Conservation (phyloP, 2,329 filamentous ascomycete species). For the Xylaria arbuscula region DNA sequence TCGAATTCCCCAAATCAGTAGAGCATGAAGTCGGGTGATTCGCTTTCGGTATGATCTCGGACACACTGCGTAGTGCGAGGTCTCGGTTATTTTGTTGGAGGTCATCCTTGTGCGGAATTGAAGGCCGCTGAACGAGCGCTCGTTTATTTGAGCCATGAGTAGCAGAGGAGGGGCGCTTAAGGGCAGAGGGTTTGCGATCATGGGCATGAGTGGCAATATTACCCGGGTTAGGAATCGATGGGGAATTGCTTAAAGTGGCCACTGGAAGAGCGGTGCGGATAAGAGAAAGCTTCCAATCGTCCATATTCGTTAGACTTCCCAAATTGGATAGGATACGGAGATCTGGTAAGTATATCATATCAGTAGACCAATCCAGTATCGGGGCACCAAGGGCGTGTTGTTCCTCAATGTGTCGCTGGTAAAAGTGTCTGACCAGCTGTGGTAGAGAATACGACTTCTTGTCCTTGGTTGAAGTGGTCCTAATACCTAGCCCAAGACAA, state of each 20-base stretch:
- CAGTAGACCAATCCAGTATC: conserved; percentile 57
- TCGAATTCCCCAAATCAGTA: not conserved
- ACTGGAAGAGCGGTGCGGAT: conserved; percentile 55
- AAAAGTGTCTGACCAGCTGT: conserved; percentile 69
- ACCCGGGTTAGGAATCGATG: not conserved
- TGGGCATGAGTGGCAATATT: not conserved
- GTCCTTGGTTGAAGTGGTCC: conserved; percentile 46
- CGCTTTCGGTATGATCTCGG: not conserved
- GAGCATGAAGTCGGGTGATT: not conserved
- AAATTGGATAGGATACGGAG: conserved; percentile 49
- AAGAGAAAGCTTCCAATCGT: conserved; percentile 51
- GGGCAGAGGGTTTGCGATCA: not conserved
- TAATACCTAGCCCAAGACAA: conserved; percentile 51
- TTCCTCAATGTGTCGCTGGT: conserved; percentile 55
- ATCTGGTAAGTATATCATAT: conserved; percentile 60
- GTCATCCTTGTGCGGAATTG: not conserved
- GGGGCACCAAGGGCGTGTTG: conserved; percentile 40
- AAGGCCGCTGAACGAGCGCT: not conserved
- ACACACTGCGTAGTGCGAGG: not conserved
- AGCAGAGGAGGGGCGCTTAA: not conserved
- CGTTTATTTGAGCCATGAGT: not conserved
- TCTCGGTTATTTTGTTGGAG: not conserved
- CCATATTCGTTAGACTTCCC: conserved; percentile 45
- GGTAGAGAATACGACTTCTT: conserved; percentile 65
- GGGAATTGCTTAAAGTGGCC: conserved; percentile 33